Evolutionary conservation across 352 stramenopile species (phyloP).

Genomic region (Peronospora farinosa): DNA sequence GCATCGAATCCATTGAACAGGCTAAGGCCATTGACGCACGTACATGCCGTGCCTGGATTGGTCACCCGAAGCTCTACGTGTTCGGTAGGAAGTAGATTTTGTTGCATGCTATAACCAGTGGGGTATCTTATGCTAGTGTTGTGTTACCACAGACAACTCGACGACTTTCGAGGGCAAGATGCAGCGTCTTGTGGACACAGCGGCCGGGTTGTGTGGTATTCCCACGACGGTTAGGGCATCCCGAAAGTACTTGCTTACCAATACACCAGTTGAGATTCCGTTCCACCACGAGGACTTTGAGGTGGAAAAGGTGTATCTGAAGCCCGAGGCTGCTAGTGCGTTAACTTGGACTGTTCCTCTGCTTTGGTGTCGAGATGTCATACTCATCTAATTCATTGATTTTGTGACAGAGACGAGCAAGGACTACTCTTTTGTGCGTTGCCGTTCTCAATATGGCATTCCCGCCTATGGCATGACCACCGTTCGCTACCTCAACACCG

Average conservation of each 20-base stretch:
- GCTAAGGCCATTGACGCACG: conserved; percentile 85
- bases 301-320: conserved; percentile 83
- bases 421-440: conserved; percentile 83
- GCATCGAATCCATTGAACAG: conserved; percentile 91
- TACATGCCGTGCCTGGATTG: conserved; percentile 74
- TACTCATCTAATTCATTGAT: background rate
- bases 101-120: background rate
- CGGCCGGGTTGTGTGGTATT: conserved; percentile 61
- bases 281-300: conserved; percentile 84
- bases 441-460: conserved; percentile 78
- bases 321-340: conserved; percentile 54
- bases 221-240: conserved; percentile 72
- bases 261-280: conserved; percentile 45
- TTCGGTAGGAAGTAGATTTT: conserved; percentile 41
- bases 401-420: conserved; percentile 51
- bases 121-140: conserved; percentile 4
- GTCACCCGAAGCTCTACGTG: conserved; percentile 79
- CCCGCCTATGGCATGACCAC: conserved; percentile 83
- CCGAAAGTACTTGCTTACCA: conserved; percentile 65
- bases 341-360: too few species aligned
- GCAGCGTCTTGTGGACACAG: conserved; percentile 80
- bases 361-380: background rate
- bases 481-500: conserved; percentile 69
- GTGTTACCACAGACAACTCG: conserved; percentile 56
- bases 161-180: conserved; percentile 84